Conservation (phyloP, 768 basidiomycete genomes). For the Phlebiopsis gigantea region DNA sequence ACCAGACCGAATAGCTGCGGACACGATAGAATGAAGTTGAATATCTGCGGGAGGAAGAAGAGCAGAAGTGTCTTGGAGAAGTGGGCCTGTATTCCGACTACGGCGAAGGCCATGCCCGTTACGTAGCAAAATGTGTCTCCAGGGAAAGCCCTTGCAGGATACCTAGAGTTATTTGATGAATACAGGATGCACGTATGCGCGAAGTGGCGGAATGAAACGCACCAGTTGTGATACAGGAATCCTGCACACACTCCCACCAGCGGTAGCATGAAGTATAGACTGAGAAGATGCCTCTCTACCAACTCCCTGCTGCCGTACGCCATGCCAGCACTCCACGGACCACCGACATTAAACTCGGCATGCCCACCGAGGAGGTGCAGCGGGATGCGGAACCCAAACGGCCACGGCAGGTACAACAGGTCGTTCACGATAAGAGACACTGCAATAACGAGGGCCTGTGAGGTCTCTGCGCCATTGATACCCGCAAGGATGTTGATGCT, state of each 20-base stretch:
- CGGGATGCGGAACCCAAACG: slow-evolving; percentile 67
- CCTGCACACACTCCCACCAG: slow-evolving; percentile 86
- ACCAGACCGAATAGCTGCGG: slow-evolving; percentile 95
- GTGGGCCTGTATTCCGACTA: slow-evolving; percentile 95
- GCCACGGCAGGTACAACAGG: slow-evolving; percentile 89
- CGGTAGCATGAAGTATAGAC: slow-evolving; percentile 95
- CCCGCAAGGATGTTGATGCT: slow-evolving; percentile 98
- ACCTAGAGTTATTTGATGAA: slow-evolving; percentile 62
- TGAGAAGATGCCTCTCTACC: slow-evolving; percentile 91
- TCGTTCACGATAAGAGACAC: slow-evolving; percentile 90
- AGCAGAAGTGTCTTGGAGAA: slow-evolving; percentile 94
- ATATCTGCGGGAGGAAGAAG: slow-evolving; percentile 97
- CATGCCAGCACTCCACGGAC: slow-evolving; percentile 81
- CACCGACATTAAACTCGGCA: slow-evolving; percentile 68
- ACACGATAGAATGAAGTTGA: slow-evolving; percentile 93
- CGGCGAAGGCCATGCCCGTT: slow-evolving; percentile 97
- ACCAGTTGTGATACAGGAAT: slow-evolving; percentile 97
- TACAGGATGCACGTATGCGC: background rate
- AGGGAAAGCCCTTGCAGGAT: slow-evolving; percentile 90
- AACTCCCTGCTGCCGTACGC: slow-evolving; percentile 80
- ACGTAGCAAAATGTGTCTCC: slow-evolving; percentile 98
- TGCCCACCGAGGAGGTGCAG: slow-evolving; percentile 62
- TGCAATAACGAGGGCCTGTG: slow-evolving; percentile 90
- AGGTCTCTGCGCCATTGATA: slow-evolving; percentile 93
- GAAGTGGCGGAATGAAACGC: slow-evolving; percentile 22